A percentile compares a stretch with the other conserved stretches of the same genome.
Conservation (phyloP, 352 stramenopile species). For the Globisporangium nagaii region DNA sequence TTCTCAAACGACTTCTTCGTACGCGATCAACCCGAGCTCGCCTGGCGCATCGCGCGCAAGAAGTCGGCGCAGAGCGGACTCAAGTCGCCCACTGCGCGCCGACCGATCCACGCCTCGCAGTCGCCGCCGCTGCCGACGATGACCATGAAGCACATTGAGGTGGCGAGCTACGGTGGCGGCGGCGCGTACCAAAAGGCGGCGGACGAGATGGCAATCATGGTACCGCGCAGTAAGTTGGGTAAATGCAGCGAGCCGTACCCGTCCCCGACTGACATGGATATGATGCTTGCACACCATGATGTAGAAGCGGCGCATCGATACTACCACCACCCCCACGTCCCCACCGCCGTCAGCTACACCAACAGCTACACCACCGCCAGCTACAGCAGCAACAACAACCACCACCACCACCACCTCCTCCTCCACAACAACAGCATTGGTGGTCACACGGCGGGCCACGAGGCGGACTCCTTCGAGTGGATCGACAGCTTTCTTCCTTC, state of each 20-base stretch:
- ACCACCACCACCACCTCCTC: not conserved
- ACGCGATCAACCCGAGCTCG: conserved; percentile 46
- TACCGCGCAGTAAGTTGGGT: conserved; percentile 18
- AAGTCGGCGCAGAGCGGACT: conserved; percentile 28
- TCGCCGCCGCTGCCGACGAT: too few relatives aligned
- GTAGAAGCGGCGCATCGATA: conserved; percentile 13
- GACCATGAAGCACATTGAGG: conserved; percentile 5
- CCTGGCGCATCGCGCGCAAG: conserved; percentile 63
- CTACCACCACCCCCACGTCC: not conserved
- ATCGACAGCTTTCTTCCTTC: conserved; percentile 61
- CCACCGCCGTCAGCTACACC: conserved; percentile 10
- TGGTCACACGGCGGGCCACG: conserved; percentile 11
- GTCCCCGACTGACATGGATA: conserved; percentile 35
- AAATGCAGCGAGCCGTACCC: conserved; percentile 16
- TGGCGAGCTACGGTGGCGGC: not conserved
- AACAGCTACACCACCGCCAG: not conserved
- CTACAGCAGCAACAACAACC: not conserved
- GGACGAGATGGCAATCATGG: conserved; percentile 22
- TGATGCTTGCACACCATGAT: conserved; percentile 30
- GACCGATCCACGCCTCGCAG: conserved; percentile 3
- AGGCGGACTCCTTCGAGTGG: conserved; percentile 60
- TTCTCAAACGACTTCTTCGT: conserved; percentile 71
- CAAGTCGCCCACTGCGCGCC: conserved; percentile 3
- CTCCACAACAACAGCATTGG: too few relatives aligned
- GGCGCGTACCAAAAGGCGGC: conserved; percentile 5